Conservation (phyloP, 345 rosid genomes). For the Hypericum perforatum region DNA sequence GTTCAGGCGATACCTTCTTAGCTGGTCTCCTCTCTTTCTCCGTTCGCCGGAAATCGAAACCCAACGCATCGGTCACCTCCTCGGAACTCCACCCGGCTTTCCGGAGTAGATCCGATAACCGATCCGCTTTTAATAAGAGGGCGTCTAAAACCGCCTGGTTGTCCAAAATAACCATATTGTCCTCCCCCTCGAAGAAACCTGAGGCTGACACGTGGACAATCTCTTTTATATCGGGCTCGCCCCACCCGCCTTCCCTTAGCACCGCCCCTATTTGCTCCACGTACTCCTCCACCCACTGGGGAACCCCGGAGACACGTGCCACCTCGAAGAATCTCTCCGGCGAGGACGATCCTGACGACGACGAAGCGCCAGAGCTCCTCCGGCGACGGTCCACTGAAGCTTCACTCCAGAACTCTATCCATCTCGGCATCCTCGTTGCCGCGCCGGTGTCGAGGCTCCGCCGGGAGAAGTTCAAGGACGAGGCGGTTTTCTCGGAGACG, state of each 20-base stretch:
- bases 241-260: slow-evolving; percentile 84
- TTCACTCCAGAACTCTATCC: slow-evolving; percentile 98
- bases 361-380: slow-evolving; percentile 49
- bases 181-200: slow-evolving; percentile 64
- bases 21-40: slow-evolving; percentile 69
- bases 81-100: slow-evolving; percentile 98
- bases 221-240: slow-evolving; percentile 64
- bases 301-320: slow-evolving; percentile 44
- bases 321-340: slow-evolving; percentile 66
- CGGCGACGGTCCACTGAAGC: slow-evolving; percentile 68
- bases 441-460: slow-evolving; percentile 56
- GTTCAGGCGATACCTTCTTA: slow-evolving; percentile 59
- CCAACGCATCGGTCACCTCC: slow-evolving; percentile 78
- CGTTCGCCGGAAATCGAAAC: slow-evolving; percentile 63
- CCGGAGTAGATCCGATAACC: slow-evolving; percentile 77
- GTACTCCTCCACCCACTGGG: slow-evolving; percentile 82
- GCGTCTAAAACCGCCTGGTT: slow-evolving; percentile 75
- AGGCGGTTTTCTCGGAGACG: slow-evolving; percentile 46
- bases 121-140: slow-evolving; percentile 71
- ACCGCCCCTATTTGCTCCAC: slow-evolving; percentile 67
- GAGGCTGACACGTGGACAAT: slow-evolving; percentile 76
- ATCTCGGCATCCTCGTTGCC: slow-evolving; percentile 50
- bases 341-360: slow-evolving; percentile 42
- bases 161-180: slow-evolving; percentile 52
- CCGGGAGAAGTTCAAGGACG: slow-evolving; percentile 41